These are phyloP conservation scores for Candida corydali DNA, from an alignment of 805 yeast genomes.

Conservation along the genomic window DNA sequence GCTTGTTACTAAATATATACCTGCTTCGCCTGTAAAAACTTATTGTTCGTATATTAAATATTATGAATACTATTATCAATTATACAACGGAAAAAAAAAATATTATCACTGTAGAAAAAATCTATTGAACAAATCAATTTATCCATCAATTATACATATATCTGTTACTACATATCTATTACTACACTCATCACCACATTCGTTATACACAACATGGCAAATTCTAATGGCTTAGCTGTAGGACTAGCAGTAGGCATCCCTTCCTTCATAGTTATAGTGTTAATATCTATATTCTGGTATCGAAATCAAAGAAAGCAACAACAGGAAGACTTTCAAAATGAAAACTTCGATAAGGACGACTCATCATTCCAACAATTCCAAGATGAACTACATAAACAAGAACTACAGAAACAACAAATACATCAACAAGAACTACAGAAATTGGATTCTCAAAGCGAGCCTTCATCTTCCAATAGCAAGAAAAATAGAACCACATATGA, in stretches of 20 bases:
- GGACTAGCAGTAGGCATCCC: conserved; percentile 43
- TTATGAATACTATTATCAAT: too few relatives aligned
- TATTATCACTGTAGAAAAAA: too few relatives aligned
- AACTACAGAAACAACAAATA: conserved; percentile 1
- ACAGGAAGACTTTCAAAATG: conserved; percentile 26
- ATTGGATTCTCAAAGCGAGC: conserved; percentile 7
- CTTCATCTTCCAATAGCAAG: background rate
- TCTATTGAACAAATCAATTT: too few relatives aligned
- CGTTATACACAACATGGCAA: conserved; percentile 11
- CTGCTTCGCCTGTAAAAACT: too few relatives aligned
- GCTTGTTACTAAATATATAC: too few relatives aligned
- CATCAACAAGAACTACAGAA: background rate
- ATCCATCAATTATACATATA: too few relatives aligned
- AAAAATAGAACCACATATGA: conserved; percentile 25
- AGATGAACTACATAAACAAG: conserved; percentile 30
- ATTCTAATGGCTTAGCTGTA: conserved; percentile 27
- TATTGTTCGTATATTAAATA: too few relatives aligned
- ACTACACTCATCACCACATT: too few relatives aligned
- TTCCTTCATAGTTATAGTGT: conserved; percentile 24
- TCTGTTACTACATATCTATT: too few relatives aligned
- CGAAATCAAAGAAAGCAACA: conserved; percentile 28
- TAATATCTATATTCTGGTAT: conserved; percentile 21
- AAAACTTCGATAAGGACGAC: conserved; percentile 32
- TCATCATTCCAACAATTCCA: conserved; percentile 32
- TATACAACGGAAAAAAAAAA: too few relatives aligned